Evolutionary conservation across 2,329 filamentous ascomycete genomes (phyloP), one percentile per base, ranked within the genome.

Genomic region (Ceratocystis harringtonii): DNA sequence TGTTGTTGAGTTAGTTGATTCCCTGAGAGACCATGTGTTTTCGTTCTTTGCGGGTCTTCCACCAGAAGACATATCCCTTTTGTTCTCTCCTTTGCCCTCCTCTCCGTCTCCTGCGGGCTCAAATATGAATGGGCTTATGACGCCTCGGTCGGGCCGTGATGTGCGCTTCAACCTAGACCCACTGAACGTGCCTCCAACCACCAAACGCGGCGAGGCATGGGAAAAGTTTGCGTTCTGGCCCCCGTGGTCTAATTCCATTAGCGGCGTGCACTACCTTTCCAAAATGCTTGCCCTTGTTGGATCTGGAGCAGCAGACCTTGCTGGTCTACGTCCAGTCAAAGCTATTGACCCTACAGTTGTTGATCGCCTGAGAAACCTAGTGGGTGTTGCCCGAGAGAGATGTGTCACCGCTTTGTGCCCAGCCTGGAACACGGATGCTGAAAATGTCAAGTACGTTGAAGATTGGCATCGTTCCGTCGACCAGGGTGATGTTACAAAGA

Each of bases 161-260:
- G 85, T 87, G 58, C 84, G 88, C 1, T 92, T 95, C 75, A 88
- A 86, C 65, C 84, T 96, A 67, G 90, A 96, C 71, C 80, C 84
- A 0, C 87, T 83, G 71, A 91, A 89, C 68, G 78, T 89, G 1
- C 92, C 90, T 1, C 84, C 86, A 10, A 90, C 88, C 0, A 89
- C 90, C 0, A 89, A 81, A 70, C 83, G 83, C 57, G 92, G 92
- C 5, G 90, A 96, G 70, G 78, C 86, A 0, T 97, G 91, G 90
- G 94, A 97, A 72, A 88, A 92, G 76, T 84, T 94, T 74, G 92
- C 92, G 0, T 99, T 97, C 75, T 97, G 92, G 92, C 92, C 92
- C 3, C 94, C 92, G 0, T 87, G 89, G 76, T 89, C 91, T 1
- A 97, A 96, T 72, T 92, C 92, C 0, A 78, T 97, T 28, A 95